Conservation (phyloP, 495 filamentous ascomycete genomes). For the Aspergillus taichungensis region DNA sequence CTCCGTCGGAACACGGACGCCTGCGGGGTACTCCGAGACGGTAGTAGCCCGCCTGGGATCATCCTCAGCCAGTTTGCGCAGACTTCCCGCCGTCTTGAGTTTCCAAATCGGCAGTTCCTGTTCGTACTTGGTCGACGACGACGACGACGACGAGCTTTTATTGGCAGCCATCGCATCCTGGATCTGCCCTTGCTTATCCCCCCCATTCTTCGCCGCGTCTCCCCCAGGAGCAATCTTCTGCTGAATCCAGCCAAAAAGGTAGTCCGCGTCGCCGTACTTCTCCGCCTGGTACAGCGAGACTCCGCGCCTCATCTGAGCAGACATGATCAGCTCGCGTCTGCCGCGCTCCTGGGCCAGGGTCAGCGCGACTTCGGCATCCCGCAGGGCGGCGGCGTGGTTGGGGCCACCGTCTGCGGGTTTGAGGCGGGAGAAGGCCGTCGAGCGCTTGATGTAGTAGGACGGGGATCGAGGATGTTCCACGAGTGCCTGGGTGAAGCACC, state of each 20-base stretch:
- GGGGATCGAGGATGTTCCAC: slow-evolving; percentile 55
- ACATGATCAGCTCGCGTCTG: slow-evolving; percentile 69
- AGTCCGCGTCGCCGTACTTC: slow-evolving; percentile 66
- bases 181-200: slow-evolving; percentile 22
- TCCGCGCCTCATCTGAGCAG: slow-evolving; percentile 72
- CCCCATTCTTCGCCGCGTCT: slow-evolving; percentile 29
- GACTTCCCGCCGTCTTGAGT: slow-evolving; percentile 42
- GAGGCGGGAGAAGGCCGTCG: slow-evolving; percentile 69
- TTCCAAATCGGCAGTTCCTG: slow-evolving; percentile 51
- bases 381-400: slow-evolving; percentile 50
- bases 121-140: slow-evolving; percentile 48
- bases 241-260: slow-evolving; percentile 60
- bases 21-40: slow-evolving; percentile 52
- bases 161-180: slow-evolving; percentile 23
- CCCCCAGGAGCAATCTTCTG: slow-evolving; percentile 47
- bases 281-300: slow-evolving; percentile 63
- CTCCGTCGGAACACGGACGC: slow-evolving; percentile 39
- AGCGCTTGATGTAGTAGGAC: slow-evolving; percentile 79
- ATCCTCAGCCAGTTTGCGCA: slow-evolving; percentile 48
- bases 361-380: slow-evolving; percentile 74
- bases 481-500: slow-evolving; percentile 70
- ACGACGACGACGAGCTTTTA: slow-evolving; percentile 27
- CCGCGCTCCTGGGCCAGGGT: slow-evolving; percentile 59
- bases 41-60: slow-evolving; percentile 50
- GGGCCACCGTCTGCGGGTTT: slow-evolving; percentile 38